These are phyloP conservation scores for Erysimum cheiri DNA, from an alignment of 441 rosid species.

Conservation along the genomic window DNA sequence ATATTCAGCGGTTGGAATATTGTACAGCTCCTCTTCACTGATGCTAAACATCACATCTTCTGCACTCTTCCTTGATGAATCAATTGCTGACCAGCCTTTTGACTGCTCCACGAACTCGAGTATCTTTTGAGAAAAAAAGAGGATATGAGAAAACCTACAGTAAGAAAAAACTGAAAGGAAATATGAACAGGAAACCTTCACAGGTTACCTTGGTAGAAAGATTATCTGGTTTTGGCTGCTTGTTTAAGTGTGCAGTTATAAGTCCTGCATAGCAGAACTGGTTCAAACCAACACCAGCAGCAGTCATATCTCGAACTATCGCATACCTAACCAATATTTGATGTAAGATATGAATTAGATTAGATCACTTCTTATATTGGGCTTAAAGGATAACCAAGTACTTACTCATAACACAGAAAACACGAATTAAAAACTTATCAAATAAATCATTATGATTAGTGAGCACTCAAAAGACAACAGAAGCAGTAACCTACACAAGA, in stretches of 20 bases:
- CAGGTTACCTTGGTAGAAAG: slow-evolving; percentile 67
- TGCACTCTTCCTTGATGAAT: slow-evolving; percentile 59
- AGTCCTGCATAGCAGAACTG: slow-evolving; percentile 97
- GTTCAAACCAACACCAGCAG: slow-evolving; percentile 91
- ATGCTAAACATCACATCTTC: slow-evolving; percentile 79
- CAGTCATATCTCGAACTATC: slow-evolving; percentile 96
- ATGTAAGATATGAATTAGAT: not conserved
- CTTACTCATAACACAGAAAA: slow-evolving; percentile 2
- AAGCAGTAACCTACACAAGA: slow-evolving; percentile 71
- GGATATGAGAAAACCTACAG: slow-evolving; percentile 37
- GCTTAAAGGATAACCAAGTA: not conserved
- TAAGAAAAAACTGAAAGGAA: slow-evolving; percentile 4
- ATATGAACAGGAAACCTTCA: slow-evolving; percentile 1
- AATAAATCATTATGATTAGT: not conserved
- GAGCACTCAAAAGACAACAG: slow-evolving; percentile 29
- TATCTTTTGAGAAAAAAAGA: slow-evolving; percentile 54
- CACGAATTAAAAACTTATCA: not conserved
- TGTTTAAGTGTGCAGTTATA: slow-evolving; percentile 78
- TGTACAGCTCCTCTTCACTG: slow-evolving; percentile 86
- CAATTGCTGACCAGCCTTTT: slow-evolving; percentile 88
- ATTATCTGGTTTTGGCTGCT: slow-evolving; percentile 66
- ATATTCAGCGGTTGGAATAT: slow-evolving; percentile 82
- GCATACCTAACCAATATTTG: slow-evolving; percentile 58
- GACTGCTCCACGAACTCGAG: slow-evolving; percentile 86
- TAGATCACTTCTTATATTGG: not conserved